A percentile compares a stretch with the other conserved stretches of the same genome.
Conservation (phyloP, 2,329 filamentous ascomycete genomes). For the Fusarium miscanthi region DNA sequence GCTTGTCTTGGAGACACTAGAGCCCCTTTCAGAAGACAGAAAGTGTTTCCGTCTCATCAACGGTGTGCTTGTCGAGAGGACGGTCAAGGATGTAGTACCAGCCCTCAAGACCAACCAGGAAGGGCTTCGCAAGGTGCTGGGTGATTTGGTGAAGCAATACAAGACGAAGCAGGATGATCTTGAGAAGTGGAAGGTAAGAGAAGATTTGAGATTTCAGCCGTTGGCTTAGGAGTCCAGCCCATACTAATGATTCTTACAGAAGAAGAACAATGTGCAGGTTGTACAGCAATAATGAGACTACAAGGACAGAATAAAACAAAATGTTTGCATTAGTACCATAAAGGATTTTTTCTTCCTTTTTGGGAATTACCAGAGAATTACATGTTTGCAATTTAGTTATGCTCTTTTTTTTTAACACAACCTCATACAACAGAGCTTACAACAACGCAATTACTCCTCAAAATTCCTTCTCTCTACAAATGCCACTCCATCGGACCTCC, state of each 20-base stretch:
- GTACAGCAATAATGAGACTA: slow-evolving; percentile 72
- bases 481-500: background rate
- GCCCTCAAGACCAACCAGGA: slow-evolving; percentile 94
- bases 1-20: slow-evolving; percentile 91
- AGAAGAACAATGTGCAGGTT: slow-evolving; percentile 90
- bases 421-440: background rate
- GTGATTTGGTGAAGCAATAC: slow-evolving; percentile 96
- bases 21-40: slow-evolving; percentile 82
- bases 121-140: slow-evolving; percentile 90
- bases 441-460: background rate
- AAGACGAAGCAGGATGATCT: slow-evolving; percentile 93
- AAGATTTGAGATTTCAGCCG: background rate
- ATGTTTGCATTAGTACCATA: slow-evolving; percentile 4
- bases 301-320: slow-evolving; percentile 31
- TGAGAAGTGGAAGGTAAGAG: slow-evolving; percentile 93
- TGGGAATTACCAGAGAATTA: background rate
- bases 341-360: background rate
- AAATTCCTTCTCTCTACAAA: background rate
- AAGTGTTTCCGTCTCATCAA: slow-evolving; percentile 99
- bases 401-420: background rate
- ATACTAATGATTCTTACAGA: slow-evolving; percentile 60
- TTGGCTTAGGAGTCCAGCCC: background rate
- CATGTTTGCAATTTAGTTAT: background rate
- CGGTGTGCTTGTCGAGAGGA: slow-evolving; percentile 93
- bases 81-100: slow-evolving; percentile 91